phyloP scores from a whole-genome alignment of 2,329 filamentous ascomycete genomes.

The Paracamarosporium sp. region DNA sequence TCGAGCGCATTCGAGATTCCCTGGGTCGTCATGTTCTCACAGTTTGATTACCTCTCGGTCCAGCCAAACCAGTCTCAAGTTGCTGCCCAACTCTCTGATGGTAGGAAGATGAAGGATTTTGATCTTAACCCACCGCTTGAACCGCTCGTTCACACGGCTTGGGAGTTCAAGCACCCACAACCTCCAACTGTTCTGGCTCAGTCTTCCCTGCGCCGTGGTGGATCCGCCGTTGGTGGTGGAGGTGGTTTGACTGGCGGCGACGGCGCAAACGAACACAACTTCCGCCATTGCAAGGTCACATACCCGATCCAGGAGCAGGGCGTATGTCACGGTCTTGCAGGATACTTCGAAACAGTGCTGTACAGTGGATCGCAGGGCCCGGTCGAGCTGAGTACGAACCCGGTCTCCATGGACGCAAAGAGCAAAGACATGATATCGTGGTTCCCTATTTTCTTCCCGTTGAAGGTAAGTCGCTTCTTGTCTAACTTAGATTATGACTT shows the following conservation, averaged over 20 bases:
- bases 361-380: slow-evolving; percentile 68
- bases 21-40: slow-evolving; percentile 92
- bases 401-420: slow-evolving; percentile 88
- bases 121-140: slow-evolving; percentile 37
- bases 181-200: slow-evolving; percentile 63
- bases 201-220: slow-evolving; percentile 64
- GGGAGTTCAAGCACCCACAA: slow-evolving; percentile 83
- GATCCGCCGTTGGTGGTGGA: slow-evolving; percentile 71
- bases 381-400: slow-evolving; percentile 90
- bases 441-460: slow-evolving; percentile 98
- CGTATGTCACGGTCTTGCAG: slow-evolving; percentile 87
- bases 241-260: slow-evolving; percentile 77
- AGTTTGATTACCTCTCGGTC: slow-evolving; percentile 84
- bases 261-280: slow-evolving; percentile 90
- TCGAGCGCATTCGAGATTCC: slow-evolving; percentile 83
- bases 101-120: slow-evolving; percentile 38
- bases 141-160: slow-evolving; percentile 72
- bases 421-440: slow-evolving; percentile 98
- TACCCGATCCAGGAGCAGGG: slow-evolving; percentile 82
- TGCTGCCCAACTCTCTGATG: slow-evolving; percentile 60
- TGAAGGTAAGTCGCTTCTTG: slow-evolving; percentile 70
- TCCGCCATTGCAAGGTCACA: slow-evolving; percentile 75
- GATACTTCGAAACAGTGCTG: slow-evolving; percentile 96
- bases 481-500: no score
- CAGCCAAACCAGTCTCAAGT: slow-evolving; percentile 31